Base-by-base conservation (phyloP, 225 moss, liverwort and hornwort species). In the Pleurozium schreberi region DNA sequence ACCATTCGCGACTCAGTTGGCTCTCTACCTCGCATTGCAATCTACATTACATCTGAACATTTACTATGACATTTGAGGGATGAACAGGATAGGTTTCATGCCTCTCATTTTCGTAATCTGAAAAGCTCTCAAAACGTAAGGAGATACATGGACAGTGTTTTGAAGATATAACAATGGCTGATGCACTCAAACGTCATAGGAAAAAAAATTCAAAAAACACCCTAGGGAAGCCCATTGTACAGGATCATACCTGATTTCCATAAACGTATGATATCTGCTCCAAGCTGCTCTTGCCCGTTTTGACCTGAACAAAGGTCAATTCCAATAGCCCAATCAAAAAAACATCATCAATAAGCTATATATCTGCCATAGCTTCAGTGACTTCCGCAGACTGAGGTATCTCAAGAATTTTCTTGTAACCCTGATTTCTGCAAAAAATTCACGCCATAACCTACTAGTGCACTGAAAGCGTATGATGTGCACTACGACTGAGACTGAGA, bases 231-330 rank as follows among this genome's bases (percentile, higher is more conserved):
- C 11, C 16, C 73, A 86, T 76, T 50, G 49, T 49, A 66, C 57
- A 6, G 64, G 71, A 88, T 30, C 82, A 67, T 86, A 96, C 98
- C 96, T 99, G 98, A 85, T 94, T 97, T 79, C 99, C 99, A 90
- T 99, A 99, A 61, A 97, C 93, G 88, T 94, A 93, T 53, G 99
- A 96, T 88, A 99, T 99, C 89, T 97, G 96, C 91, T 99, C 99
- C 91, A 99, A 91, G 89, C 96, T 97, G 79, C 93, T 95, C 88
- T 97, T 96, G 80, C 97, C 99, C 86, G 96, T 96, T 93, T 99
- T 99, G 52, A 92, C 88, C 97, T 98, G 88, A 75, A 82, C 68
- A 57, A 87, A 75, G 63, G 79, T 49, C 84, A 86, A 64, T 45
- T 68, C 74, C n/a, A 82, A 59, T 11, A 65, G 33, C 70, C 12